Evolutionary conservation across 805 yeast species (phyloP).

Genomic region (Sungouiozyma intestinalis): DNA sequence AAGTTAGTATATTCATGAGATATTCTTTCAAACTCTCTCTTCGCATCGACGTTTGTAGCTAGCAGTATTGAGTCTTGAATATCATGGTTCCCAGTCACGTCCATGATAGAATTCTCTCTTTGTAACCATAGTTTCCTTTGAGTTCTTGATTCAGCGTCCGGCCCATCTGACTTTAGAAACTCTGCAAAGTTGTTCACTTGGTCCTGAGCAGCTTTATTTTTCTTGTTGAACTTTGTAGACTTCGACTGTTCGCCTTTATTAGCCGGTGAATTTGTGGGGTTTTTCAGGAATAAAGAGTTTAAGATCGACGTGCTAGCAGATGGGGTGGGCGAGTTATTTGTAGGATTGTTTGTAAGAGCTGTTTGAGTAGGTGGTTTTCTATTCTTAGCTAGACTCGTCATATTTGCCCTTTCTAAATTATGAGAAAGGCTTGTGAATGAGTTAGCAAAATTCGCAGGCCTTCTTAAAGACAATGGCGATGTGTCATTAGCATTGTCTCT

Average conservation of each 20-base stretch:
- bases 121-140: conserved; percentile 81
- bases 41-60: conserved; percentile 44
- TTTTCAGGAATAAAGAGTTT: background rate
- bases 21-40: conserved; percentile 70
- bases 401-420: conserved; percentile 17
- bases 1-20: conserved; percentile 65
- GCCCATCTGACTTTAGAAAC: conserved; percentile 31
- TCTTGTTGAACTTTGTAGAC: background rate
- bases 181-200: conserved; percentile 32
- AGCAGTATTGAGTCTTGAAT: conserved; percentile 23
- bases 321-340: background rate
- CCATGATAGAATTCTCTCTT: conserved; percentile 61
- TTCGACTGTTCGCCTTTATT: background rate
- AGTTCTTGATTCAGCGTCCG: conserved; percentile 52
- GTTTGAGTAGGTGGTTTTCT: background rate
- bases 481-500: background rate
- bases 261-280: background rate
- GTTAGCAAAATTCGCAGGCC: conserved; percentile 15
- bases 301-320: background rate
- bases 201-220: background rate
- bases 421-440: conserved; percentile 26
- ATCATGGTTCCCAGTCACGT: conserved; percentile 31
- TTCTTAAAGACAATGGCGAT: background rate
- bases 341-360: background rate
- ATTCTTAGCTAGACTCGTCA: background rate